Conservation (phyloP, 176 grass and related monocot species). For the Secale cereale region DNA sequence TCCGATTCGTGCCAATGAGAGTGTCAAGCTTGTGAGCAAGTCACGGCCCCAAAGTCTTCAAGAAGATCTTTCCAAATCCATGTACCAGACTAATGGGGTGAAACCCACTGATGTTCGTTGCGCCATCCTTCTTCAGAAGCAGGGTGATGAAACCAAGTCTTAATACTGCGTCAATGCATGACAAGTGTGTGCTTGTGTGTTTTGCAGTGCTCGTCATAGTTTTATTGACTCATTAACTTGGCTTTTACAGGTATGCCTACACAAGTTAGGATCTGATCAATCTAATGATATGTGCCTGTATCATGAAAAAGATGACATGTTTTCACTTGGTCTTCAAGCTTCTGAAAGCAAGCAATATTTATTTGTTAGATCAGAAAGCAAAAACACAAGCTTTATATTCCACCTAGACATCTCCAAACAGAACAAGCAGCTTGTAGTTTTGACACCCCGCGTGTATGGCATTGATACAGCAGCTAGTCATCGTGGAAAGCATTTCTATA, state of each 20-base stretch:
- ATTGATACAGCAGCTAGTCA: constrained; percentile 83
- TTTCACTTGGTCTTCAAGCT: constrained; percentile 62
- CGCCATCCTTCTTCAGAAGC: not conserved
- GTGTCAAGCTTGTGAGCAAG: not conserved
- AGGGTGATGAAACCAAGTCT: not conserved
- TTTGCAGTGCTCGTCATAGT: not conserved
- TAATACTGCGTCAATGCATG: not conserved
- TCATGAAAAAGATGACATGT: constrained; percentile 82
- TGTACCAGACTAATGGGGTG: not conserved
- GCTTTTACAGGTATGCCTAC: constrained; percentile 66
- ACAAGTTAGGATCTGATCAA: constrained; percentile 72
- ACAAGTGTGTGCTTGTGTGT: not conserved
- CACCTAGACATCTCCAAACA: constrained; percentile 61
- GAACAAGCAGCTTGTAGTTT: constrained; percentile 55
- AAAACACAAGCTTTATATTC: constrained; percentile 74
- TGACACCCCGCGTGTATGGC: constrained; percentile 70
- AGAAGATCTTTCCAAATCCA: not conserved
- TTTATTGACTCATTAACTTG: constrained; percentile 20
- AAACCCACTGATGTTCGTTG: not conserved
- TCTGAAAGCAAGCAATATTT: constrained; percentile 93
- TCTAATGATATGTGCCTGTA: constrained; percentile 75
- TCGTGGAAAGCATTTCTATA: constrained; percentile 80
- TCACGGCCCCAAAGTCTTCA: not conserved
- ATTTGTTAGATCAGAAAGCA: constrained; percentile 90
- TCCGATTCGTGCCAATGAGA: not conserved